Evolutionary conservation across 257 asterid species (phyloP), one percentile per base, ranked within the genome.

Genomic region (Anisodus tanguticus): DNA sequence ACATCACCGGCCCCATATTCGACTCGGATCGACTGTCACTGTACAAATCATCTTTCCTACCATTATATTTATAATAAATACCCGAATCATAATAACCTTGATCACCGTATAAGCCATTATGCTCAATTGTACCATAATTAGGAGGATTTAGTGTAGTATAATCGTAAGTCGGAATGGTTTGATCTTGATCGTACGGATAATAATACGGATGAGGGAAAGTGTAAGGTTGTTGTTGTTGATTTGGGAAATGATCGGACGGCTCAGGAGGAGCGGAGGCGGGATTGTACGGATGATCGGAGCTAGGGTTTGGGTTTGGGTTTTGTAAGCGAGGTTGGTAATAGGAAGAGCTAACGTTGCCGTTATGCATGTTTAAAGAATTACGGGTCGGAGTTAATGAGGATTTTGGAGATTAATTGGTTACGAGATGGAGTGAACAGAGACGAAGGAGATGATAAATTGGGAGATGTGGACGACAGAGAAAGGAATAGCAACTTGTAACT

Each of bases 261-360:
- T 86, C 84, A 77, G 98, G 98, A 68, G 98, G 98, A 37, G 98
- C 98, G 71, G 98, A 93, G 86, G 98, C 97, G 2, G 87, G 64
- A 63, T 85, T 31, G 37, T 88, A 22, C 16, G 54, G 53, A 51
- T 89, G 89, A 64, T 88, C 83, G 86, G 83, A 82, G 79, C 64
- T 82, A 60, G 85, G 26, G 84, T 69, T 86, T 62, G 85, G 26
- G 84, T 69, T 86, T 62, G 88, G 85, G 90, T 85, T 87, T 66
- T 90, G 91, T 31, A 81, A 67, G 70, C 86, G 87, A 86, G 90
- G 64, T 67, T 84, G 94, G 72, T 90, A 89, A 90, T 91, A 90
- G 26, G 94, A 83, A 17, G 95, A 86, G 66, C 41, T 37, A 89
- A 88, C 83, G 60, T 90, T 90, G 84, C 90, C 72, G 84, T 85